These are phyloP conservation scores for Dionaea muscipula DNA, from an alignment of 179 eudicot species.

Conservation along the genomic window DNA sequence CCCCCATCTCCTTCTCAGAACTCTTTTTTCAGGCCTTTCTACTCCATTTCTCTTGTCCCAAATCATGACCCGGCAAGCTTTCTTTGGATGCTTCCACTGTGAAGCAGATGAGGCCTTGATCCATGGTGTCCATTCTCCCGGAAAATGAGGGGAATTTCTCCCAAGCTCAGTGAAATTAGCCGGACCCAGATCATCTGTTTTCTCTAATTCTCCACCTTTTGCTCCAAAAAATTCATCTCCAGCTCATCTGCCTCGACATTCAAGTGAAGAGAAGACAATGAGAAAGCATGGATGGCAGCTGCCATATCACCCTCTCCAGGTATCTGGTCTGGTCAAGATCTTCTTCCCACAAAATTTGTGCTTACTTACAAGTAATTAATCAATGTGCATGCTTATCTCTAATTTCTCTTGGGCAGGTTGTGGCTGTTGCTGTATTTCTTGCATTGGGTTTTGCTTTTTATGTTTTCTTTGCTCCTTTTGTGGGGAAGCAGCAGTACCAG, in stretches of 20 bases:
- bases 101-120: neutral
- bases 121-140: neutral
- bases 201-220: neutral
- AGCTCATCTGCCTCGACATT: neutral
- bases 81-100: slow-evolving; percentile 7
- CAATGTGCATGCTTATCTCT: neutral
- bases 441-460: slow-evolving; percentile 98
- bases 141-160: neutral
- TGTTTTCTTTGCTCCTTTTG: slow-evolving; percentile 99
- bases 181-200: neutral
- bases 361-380: too few species aligned
- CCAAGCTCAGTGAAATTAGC: too few species aligned
- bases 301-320: slow-evolving; percentile 99
- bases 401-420: slow-evolving; percentile 49
- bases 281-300: slow-evolving; percentile 99
- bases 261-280: slow-evolving; percentile 23
- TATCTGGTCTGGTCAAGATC: slow-evolving; percentile 9
- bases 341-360: too few species aligned
- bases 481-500: slow-evolving; percentile 74
- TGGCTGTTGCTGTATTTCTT: slow-evolving; percentile 90
- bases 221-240: neutral
- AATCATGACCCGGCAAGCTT: neutral
- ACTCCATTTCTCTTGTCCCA: neutral
- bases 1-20: neutral
- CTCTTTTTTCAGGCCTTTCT: neutral